Evolutionary conservation across 73 alveolate species (phyloP).

Genomic region (Symbiodinium pilosum): DNA sequence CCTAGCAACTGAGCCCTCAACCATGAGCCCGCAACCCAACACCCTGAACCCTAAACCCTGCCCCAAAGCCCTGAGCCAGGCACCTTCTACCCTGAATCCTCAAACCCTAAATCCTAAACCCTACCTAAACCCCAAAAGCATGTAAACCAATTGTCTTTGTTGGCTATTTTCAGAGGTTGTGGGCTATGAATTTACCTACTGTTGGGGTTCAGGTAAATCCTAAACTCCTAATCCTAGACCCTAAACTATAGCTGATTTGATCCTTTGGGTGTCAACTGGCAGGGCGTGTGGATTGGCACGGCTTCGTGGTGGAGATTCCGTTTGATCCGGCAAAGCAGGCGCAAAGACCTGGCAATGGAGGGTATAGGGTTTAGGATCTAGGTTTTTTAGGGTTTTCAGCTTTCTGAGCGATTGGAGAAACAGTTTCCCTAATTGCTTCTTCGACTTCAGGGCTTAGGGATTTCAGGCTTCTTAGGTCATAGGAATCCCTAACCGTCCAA

Average conservation of each 20-base stretch:
- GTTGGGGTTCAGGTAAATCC: background rate
- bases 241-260: too few relatives aligned
- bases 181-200: background rate
- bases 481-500: too few relatives aligned
- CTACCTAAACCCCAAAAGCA: background rate
- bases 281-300: conserved; percentile 86
- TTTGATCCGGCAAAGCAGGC: conserved; percentile 45
- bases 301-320: conserved; percentile 55
- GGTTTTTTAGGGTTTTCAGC: background rate
- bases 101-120: background rate
- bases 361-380: background rate
- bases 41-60: background rate
- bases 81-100: background rate
- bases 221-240: background rate
- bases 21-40: background rate
- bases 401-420: background rate
- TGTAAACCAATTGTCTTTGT: too few relatives aligned
- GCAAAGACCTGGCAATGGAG: background rate
- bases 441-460: background rate
- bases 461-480: too few relatives aligned
- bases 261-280: too few relatives aligned
- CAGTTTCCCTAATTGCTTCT: background rate
- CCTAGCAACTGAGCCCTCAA: background rate
- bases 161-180: too few relatives aligned
- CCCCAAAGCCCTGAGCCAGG: background rate